These are phyloP conservation scores for Kokia cookei DNA, from an alignment of 441 rosid genomes.

Conservation along the genomic window DNA sequence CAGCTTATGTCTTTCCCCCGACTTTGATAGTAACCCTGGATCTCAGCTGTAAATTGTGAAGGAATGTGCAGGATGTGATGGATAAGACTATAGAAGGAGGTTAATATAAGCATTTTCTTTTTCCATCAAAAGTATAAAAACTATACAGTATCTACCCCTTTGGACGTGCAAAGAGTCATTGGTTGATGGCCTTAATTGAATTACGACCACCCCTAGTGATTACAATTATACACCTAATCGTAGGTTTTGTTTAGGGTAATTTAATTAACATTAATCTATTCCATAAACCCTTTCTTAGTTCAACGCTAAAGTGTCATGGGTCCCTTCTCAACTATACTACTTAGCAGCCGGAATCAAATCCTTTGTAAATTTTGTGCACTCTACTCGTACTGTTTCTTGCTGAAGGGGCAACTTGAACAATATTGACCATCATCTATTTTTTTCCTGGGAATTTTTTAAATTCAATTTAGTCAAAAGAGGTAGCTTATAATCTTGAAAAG, in stretches of 20 bases:
- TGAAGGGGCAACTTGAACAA: background rate
- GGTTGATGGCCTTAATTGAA: background rate
- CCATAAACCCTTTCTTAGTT: background rate
- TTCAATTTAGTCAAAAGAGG: slow-evolving; percentile 20
- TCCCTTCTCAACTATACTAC: too few species aligned
- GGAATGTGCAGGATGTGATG: slow-evolving; percentile 18
- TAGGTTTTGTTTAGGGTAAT: background rate
- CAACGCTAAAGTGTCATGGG: too few species aligned
- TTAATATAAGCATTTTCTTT: background rate
- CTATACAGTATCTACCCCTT: background rate
- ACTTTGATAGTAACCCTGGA: background rate
- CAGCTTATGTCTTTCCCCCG: background rate
- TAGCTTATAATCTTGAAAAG: slow-evolving; percentile 22
- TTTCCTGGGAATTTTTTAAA: background rate
- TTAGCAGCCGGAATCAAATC: background rate
- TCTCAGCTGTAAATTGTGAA: slow-evolving; percentile 28
- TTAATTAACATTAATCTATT: background rate
- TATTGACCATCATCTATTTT: background rate
- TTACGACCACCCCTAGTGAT: background rate
- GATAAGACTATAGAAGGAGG: slow-evolving; percentile 3
- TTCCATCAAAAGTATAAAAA: background rate
- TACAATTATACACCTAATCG: background rate
- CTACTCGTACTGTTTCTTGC: background rate
- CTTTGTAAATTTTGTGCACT: background rate
- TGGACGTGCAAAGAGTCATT: slow-evolving; percentile 4